A percentile compares a stretch with the other conserved stretches of the same genome.
Conservation (phyloP, 768 basidiomycete species). For the Pleurotus ostreatus region DNA sequence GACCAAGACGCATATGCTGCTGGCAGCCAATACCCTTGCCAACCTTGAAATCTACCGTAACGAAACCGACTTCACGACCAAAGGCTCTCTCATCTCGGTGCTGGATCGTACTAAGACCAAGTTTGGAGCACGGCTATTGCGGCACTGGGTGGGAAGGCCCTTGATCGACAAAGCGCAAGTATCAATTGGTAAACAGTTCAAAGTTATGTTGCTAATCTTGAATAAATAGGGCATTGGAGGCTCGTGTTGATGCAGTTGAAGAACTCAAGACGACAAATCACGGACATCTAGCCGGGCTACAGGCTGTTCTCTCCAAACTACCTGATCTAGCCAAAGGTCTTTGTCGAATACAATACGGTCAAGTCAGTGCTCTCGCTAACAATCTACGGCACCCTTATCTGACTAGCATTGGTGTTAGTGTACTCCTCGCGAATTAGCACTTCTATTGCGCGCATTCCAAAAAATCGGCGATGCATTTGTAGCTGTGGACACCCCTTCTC, state of each 20-base stretch:
- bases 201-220: slow-evolving; percentile 1
- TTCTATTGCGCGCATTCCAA: slow-evolving; percentile 71
- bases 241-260: slow-evolving; percentile 79
- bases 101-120: slow-evolving; percentile 84
- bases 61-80: slow-evolving; percentile 70
- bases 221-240: slow-evolving; percentile 56
- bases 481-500: slow-evolving; percentile 32
- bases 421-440: slow-evolving; percentile 75
- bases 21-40: slow-evolving; percentile 82
- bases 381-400: not conserved
- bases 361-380: slow-evolving; percentile 42
- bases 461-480: slow-evolving; percentile 66
- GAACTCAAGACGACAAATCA: slow-evolving; percentile 69
- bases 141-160: slow-evolving; percentile 84
- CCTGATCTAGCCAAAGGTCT: slow-evolving; percentile 88
- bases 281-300: slow-evolving; percentile 61
- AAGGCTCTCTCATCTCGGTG: slow-evolving; percentile 80
- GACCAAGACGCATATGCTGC: slow-evolving; percentile 76
- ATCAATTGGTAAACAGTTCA: slow-evolving; percentile 2
- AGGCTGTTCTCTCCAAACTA: slow-evolving; percentile 64
- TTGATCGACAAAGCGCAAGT: slow-evolving; percentile 66
- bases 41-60: slow-evolving; percentile 95
- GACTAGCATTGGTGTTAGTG: slow-evolving; percentile 40
- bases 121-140: slow-evolving; percentile 82
- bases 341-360: slow-evolving; percentile 86